Percentiles rank a stretch among this genome's conserved stretches.
Conservation (phyloP, 2,329 filamentous ascomycete species). For the Fusarium sp. region DNA sequence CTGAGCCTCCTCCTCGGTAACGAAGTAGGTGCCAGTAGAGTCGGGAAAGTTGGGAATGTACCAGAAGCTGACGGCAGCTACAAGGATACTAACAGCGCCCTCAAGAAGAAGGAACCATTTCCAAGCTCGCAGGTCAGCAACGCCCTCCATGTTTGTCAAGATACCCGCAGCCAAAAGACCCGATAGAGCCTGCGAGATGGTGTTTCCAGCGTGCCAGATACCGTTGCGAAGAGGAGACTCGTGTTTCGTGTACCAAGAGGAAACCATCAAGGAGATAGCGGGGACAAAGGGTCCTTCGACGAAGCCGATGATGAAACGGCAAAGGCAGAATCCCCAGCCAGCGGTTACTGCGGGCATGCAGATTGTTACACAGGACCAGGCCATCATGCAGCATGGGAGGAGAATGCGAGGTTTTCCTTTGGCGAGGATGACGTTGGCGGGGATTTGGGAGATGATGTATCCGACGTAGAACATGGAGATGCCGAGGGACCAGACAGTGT, state of each 20-base stretch:
- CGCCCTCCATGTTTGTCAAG: conserved; percentile 56
- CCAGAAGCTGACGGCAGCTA: conserved; percentile 49
- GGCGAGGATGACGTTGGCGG: conserved; percentile 59
- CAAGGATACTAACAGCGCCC: conserved; percentile 48
- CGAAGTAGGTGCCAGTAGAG: conserved; percentile 48
- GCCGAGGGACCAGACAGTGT: conserved; percentile 53
- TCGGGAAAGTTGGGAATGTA: conserved; percentile 54
- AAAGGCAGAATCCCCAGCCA: conserved; percentile 48
- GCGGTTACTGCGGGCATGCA: conserved; percentile 56
- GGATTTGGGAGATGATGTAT: conserved; percentile 59
- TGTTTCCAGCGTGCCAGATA: conserved; percentile 59
- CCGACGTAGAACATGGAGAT: conserved; percentile 60
- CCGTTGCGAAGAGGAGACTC: conserved; percentile 58
- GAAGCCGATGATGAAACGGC: conserved; percentile 49
- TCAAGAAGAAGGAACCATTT: conserved; percentile 59
- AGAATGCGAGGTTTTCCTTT: conserved; percentile 52
- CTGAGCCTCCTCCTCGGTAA: conserved; percentile 53
- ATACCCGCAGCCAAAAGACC: conserved; percentile 59
- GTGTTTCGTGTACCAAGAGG: conserved; percentile 60
- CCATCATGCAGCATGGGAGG: conserved; percentile 55
- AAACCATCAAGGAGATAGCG: conserved; percentile 53
- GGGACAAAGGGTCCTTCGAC: conserved; percentile 58
- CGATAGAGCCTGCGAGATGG: conserved; percentile 58
- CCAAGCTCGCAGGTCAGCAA: conserved; percentile 52
- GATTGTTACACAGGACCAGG: conserved; percentile 57